phyloP scores from a whole-genome alignment of 495 filamentous ascomycete genomes.

The Lentithecium fluviatile region DNA sequence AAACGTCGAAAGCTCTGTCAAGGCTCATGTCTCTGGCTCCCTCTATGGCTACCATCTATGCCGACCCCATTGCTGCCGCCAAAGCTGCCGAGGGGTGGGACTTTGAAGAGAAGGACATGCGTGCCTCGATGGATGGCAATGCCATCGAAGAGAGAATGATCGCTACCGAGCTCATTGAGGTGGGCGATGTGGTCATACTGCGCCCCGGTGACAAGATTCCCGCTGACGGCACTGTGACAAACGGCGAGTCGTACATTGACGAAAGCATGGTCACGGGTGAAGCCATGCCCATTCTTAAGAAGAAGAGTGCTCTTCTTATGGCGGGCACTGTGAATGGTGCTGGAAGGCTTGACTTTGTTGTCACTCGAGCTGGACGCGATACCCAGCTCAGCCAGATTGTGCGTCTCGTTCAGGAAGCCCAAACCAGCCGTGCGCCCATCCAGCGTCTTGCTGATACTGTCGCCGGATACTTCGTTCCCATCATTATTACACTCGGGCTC shows the following conservation, averaged over 20 bases:
- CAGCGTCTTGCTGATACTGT: constrained; percentile 89
- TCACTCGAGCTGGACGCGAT: constrained; percentile 88
- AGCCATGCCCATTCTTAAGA: constrained; percentile 87
- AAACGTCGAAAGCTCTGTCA: constrained; percentile 94
- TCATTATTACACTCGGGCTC: constrained; percentile 78
- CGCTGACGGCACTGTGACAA: constrained; percentile 82
- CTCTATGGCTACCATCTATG: constrained; percentile 96
- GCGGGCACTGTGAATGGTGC: constrained; percentile 97
- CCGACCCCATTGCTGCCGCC: constrained; percentile 91
- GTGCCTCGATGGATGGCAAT: constrained; percentile 47
- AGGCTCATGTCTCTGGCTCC: constrained; percentile 92
- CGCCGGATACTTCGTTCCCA: constrained; percentile 92
- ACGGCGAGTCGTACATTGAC: constrained; percentile 89
- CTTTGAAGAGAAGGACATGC: constrained; percentile 48
- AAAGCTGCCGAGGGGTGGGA: constrained; percentile 84
- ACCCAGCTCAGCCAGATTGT: constrained; percentile 98
- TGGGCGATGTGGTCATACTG: constrained; percentile 89
- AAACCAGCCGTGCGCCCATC: constrained; percentile 91
- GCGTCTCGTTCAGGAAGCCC: constrained; percentile 91
- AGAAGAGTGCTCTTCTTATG: constrained; percentile 73
- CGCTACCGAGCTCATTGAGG: constrained; percentile 91
- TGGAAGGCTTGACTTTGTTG: constrained; percentile 86
- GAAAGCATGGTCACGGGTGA: constrained; percentile 99
- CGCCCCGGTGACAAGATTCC: constrained; percentile 96
- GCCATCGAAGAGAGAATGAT: constrained; percentile 78